phyloP scores from a whole-genome alignment of 1,284 basidiomycete genomes.

The Sporisorium scitamineum region DNA sequence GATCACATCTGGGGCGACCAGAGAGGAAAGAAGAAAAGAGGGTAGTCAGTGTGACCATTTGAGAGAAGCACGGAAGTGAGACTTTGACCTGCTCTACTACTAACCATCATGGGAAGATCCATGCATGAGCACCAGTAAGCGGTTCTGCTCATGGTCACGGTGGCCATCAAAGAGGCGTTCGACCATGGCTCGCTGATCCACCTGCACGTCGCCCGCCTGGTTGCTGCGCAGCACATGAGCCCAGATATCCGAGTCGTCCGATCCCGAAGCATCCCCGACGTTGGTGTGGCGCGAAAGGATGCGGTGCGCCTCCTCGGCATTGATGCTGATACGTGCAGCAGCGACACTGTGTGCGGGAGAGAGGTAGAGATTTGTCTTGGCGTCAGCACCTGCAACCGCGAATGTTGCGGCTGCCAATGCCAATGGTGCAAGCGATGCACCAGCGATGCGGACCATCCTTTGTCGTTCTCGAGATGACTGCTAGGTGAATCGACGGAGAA shows the following conservation, averaged over 20 bases:
- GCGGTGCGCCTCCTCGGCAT: slow-evolving; percentile 36
- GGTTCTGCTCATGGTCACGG: slow-evolving; percentile 32
- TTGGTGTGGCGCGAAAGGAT: slow-evolving; percentile 48
- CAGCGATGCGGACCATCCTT: slow-evolving; percentile 36
- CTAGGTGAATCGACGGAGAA: neutral
- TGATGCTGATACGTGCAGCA: slow-evolving; percentile 29
- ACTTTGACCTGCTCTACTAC: neutral
- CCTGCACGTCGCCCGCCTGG: slow-evolving; percentile 10
- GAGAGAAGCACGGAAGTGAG: neutral
- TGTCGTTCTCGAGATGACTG: neutral
- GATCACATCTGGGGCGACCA: slow-evolving; percentile 28
- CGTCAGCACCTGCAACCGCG: slow-evolving; percentile 13
- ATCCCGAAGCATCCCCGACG: slow-evolving; percentile 9
- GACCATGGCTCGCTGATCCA: slow-evolving; percentile 34
- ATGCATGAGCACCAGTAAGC: slow-evolving; percentile 49
- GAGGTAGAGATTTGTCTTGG: slow-evolving; percentile 48
- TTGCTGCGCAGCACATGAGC: slow-evolving; percentile 24
- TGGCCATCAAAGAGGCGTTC: slow-evolving; percentile 46
- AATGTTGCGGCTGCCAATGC: slow-evolving; percentile 18
- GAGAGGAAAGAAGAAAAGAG: neutral
- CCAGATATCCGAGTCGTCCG: slow-evolving; percentile 26
- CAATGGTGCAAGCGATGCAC: slow-evolving; percentile 19
- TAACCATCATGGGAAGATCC: slow-evolving; percentile 39
- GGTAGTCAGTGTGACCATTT: neutral
- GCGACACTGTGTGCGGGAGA: slow-evolving; percentile 30